Base-by-base conservation (phyloP, 2,329 filamentous ascomycete genomes). In the Trichophyton simii region DNA sequence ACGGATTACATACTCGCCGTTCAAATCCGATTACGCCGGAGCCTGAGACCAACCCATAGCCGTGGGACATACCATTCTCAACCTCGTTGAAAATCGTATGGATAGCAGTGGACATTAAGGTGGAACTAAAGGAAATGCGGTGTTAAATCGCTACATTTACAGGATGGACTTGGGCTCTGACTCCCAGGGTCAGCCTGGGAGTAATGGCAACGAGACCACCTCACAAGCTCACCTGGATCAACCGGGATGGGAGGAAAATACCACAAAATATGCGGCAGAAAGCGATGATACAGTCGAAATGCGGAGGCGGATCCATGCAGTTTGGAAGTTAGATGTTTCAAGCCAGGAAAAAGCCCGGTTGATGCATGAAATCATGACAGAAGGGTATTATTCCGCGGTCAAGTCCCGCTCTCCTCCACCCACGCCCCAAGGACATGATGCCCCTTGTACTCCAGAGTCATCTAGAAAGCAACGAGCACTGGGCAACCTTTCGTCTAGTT, bases 281-380 rank as follows among this genome's bases (percentile, higher is more conserved):
- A 87, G 92, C 69, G 89, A 94, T 77, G 89, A 89, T 52, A 91
- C 89, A 86, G 78, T 81, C 18, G 73, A 76, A 60, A 72, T 92
- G 67, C 80, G 89, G 67, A 79, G 77, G 65, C 83, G 83, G 64
- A 90, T 94, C 65, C 80, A 87, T 63, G 78, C 77, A 22, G 87
- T 92, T 64, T 87, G 89, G 70, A 77, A 81, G 28, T 79, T 80
- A 66, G 77, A 83, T 25, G 78, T 85, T 57, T 72, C 81, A 2
- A 77, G 80, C 50, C 71, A 78, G 5, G 84, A 89, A 62, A 91
- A 91, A 73, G 88, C 88, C 25, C 81, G 79, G 63, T 76, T 86
- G 68, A 85, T 92, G 73, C 89, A 92, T 71, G 78, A 81, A 52
- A 72, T 88, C 61, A 79, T 92, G 72, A 85, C 84, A 60, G 86